Evolutionary conservation across 768 basidiomycete genomes (phyloP), one percentile per base, ranked within the genome.

Genomic region (Boletus eberwhitei): DNA sequence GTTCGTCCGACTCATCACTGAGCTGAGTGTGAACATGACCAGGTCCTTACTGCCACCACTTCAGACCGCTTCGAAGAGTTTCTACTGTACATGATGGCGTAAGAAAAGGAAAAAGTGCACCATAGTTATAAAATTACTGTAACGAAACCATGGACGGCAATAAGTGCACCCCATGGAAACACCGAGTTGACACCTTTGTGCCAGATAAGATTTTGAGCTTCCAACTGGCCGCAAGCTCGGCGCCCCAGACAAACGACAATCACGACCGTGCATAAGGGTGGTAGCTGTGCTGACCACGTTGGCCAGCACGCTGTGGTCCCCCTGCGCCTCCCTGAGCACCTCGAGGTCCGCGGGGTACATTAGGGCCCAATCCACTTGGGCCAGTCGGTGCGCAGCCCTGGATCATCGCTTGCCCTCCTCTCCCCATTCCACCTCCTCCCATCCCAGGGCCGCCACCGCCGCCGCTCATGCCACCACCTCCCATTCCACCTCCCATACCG

Each of bases 211-310:
- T 62, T 62, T 68, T 67, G 53, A 56, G 36, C 34, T 38, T 42
- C 45, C 47, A 42, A 16, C 47, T 17, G 12, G 16, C 35, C 9
- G 11, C 46, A n/a, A 21, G 16, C 17, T 48, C 51, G 17, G 17
- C 50, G 35, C 24, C 37, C 8, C 32, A 39, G 19, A 41, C 46
- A 13, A 19, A 29, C 19, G 52, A 47, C 49, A 26, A 48, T 61
- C 59, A 62, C 66, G 68, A 89, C 60, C 89, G 86, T 32, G 88
- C 86, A 61, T 93, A 93, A 0, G 90, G 90, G 63, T 92, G 90
- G 73, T 87, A 93, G 59, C 84, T 82, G 71, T 91, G 88, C 64
- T 88, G 85, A 34, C 90, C 88, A 35, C 89, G 74, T 63, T 86
- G 84, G 2, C 73, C 78, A 12, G 82, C 79, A 52, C 90, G 78